Conservation (phyloP, 768 basidiomycete genomes). For the Neoboletus brunneissimus region DNA sequence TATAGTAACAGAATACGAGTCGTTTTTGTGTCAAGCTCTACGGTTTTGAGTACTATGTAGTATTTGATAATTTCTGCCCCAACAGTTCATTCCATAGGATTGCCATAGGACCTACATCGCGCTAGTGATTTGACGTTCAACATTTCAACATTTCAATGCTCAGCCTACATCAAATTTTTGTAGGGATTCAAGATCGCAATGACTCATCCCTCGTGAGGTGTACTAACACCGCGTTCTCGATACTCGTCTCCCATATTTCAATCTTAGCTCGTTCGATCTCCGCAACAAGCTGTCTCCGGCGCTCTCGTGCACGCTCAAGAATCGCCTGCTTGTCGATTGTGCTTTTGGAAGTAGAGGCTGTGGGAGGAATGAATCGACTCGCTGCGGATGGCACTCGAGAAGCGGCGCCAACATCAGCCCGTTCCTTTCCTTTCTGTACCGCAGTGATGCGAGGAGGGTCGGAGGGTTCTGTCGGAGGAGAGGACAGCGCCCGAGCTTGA, state of each 20-base stretch:
- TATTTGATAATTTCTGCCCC: background rate
- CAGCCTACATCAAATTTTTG: background rate
- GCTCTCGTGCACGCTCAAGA: conserved; percentile 51
- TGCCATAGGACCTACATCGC: too few species aligned
- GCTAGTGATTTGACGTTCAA: too few species aligned
- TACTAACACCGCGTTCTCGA: conserved; percentile 64
- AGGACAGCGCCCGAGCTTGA: background rate
- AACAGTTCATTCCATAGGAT: background rate
- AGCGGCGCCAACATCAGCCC: background rate
- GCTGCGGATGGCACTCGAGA: background rate
- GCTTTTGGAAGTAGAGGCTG: background rate
- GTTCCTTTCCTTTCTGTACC: conserved; percentile 20
- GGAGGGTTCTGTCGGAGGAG: background rate
- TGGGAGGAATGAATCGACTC: background rate
- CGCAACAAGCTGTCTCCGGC: conserved; percentile 47
- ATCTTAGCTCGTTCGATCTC: conserved; percentile 61
- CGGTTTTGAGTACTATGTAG: background rate
- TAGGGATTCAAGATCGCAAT: background rate
- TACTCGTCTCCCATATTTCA: conserved; percentile 70
- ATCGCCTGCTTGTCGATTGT: conserved; percentile 40
- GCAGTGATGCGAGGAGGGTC: background rate
- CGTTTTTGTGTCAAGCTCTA: background rate
- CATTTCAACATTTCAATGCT: too few species aligned
- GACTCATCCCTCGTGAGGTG: conserved; percentile 40
- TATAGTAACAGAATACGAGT: conserved; percentile 16